phyloP scores from a whole-genome alignment of 2,329 filamentous ascomycete genomes.

The Penicillium corylophilum region DNA sequence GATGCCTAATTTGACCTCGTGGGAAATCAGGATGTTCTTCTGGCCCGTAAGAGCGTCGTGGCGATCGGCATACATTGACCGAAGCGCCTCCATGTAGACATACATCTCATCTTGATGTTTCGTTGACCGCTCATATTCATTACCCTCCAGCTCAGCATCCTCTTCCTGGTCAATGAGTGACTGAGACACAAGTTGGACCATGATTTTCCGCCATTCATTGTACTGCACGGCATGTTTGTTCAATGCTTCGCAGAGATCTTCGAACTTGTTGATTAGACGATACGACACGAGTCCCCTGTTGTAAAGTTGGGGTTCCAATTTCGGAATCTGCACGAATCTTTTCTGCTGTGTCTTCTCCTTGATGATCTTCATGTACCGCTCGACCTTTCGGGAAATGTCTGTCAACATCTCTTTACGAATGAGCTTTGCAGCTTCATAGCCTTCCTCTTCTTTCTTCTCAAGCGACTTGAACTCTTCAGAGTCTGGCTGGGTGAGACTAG shows the following conservation, averaged over 20 bases:
- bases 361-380: conserved; percentile 64
- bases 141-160: conserved; percentile 72
- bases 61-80: conserved; percentile 75
- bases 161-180: conserved; percentile 82
- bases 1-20: conserved; percentile 67
- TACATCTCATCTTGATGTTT: conserved; percentile 86
- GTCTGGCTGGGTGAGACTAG: conserved; percentile 61
- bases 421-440: conserved; percentile 75
- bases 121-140: conserved; percentile 86
- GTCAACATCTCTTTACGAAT: conserved; percentile 76
- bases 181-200: conserved; percentile 69
- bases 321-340: conserved; percentile 62
- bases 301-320: conserved; percentile 53
- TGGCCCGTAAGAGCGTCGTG: conserved; percentile 74
- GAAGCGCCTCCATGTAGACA: conserved; percentile 76
- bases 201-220: conserved; percentile 70
- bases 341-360: conserved; percentile 53
- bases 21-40: conserved; percentile 69
- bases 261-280: conserved; percentile 64
- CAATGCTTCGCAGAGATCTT: conserved; percentile 63
- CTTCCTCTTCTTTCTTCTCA: conserved; percentile 68
- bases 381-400: conserved; percentile 58
- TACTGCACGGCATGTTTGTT: conserved; percentile 71
- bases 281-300: conserved; percentile 71
- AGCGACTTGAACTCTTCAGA: conserved; percentile 66